phyloP scores from a whole-genome alignment of 1,139 yeast genomes.

The Suhomyces coccinellae region DNA sequence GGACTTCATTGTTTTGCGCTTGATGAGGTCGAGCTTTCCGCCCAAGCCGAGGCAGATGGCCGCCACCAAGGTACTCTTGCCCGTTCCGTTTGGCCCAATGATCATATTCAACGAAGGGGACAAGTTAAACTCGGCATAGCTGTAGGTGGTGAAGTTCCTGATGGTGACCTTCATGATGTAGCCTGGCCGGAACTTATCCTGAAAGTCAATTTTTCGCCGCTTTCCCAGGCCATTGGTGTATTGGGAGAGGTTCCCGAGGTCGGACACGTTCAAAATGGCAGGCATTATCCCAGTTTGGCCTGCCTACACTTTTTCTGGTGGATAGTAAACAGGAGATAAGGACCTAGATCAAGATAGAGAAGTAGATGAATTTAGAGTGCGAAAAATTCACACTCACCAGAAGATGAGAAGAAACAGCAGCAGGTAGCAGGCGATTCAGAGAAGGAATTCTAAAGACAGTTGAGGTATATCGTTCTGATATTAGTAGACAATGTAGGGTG shows the following conservation, averaged over 20 bases:
- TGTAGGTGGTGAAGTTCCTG: slow-evolving; percentile 80
- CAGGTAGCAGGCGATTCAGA: too few relatives aligned
- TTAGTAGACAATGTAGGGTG: too few relatives aligned
- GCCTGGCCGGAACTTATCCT: slow-evolving; percentile 50
- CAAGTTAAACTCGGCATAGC: slow-evolving; percentile 70
- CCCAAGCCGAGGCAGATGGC: slow-evolving; percentile 90
- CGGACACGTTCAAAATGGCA: slow-evolving; percentile 5
- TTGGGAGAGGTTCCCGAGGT: slow-evolving; percentile 11
- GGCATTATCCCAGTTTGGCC: neutral
- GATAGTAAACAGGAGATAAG: neutral
- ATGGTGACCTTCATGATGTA: slow-evolving; percentile 66
- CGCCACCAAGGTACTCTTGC: slow-evolving; percentile 91
- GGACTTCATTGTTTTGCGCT: slow-evolving; percentile 71
- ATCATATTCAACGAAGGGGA: slow-evolving; percentile 90
- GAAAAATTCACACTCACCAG: too few relatives aligned
- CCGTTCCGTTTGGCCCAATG: slow-evolving; percentile 97
- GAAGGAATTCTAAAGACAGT: too few relatives aligned
- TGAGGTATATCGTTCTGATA: too few relatives aligned
- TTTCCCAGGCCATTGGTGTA: slow-evolving; percentile 7
- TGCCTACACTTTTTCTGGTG: neutral
- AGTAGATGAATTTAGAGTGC: too few relatives aligned
- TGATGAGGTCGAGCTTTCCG: slow-evolving; percentile 76
- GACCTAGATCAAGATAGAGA: neutral
- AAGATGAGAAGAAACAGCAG: too few relatives aligned
- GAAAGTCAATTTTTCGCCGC: slow-evolving; percentile 3